Evolutionary conservation across 1,284 basidiomycete species (phyloP).

Genomic region (Leccinum insolens): DNA sequence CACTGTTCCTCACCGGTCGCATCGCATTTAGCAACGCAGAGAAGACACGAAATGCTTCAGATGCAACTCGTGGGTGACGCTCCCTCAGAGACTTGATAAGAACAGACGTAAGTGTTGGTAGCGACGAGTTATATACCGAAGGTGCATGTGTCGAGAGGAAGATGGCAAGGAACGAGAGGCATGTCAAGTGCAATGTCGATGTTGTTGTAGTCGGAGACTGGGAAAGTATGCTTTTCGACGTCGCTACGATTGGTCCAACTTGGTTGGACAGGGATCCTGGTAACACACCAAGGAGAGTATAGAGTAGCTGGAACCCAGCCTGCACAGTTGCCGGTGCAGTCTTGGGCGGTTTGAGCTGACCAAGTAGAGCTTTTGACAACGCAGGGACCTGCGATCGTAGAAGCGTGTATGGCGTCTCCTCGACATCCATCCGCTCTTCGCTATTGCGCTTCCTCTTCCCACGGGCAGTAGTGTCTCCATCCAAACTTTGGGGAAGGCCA

Average conservation of each 20-base stretch:
- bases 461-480: conserved; percentile 51
- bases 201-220: conserved; percentile 69
- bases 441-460: conserved; percentile 82
- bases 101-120: conserved; percentile 70
- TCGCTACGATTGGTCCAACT: conserved; percentile 61
- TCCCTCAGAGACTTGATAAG: conserved; percentile 75
- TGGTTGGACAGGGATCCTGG: conserved; percentile 83
- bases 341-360: conserved; percentile 83
- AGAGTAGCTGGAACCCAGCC: conserved; percentile 81
- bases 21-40: conserved; percentile 68
- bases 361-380: conserved; percentile 81
- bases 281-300: conserved; percentile 77
- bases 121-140: conserved; percentile 59
- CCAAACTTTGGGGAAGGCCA: conserved; percentile 54
- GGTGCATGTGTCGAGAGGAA: conserved; percentile 86
- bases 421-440: conserved; percentile 71
- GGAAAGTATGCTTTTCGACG: conserved; percentile 63
- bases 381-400: conserved; percentile 76
- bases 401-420: conserved; percentile 74
- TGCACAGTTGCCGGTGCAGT: conserved; percentile 81
- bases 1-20: conserved; percentile 59
- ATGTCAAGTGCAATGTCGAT: conserved; percentile 76
- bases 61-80: conserved; percentile 74
- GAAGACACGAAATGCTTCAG: conserved; percentile 84
- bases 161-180: conserved; percentile 81